Base-by-base conservation (phyloP, 805 yeast genomes). In the Hanseniaspora vineae region DNA sequence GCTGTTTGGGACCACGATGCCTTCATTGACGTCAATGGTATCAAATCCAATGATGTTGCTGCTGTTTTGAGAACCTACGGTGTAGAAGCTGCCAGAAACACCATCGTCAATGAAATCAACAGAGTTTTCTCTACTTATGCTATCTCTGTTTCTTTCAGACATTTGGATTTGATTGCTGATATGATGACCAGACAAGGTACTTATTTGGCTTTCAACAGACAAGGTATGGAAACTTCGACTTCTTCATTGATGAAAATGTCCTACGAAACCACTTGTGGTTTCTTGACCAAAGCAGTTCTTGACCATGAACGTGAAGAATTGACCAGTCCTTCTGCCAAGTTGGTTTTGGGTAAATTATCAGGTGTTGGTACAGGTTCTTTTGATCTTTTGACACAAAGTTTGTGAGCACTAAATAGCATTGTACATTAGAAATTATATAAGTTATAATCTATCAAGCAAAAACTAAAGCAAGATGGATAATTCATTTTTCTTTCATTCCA, bases 141-240 rank as follows among this genome's bases (percentile, higher is more conserved):
- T 59, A 92, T 92, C 62, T 71, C 88, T 50, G 98, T 92, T 50
- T 83, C 92, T 49, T 71, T 78, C 47, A 86, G 98, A 66, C 99
- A 92, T 71, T 78, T 92, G 69, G 98, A 92, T 63, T 78, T 92
- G 65, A 82, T 92, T 66, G 99, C 95, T 54, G 99, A 92, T 67
- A 85, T 86, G 87, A 92, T 92, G 99, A 92, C 99, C 5, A 80
- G 98, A 67, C 97, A 92, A 68, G 99, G 99, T 60, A 78, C 94
- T 2, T 92, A 89, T 63, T 70, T 90, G 62, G 96, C 99, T 23
- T 92, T 92, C 74, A 89, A 87, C 68, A 85, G 99, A 74, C 96
- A 87, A 70, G 99, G 99, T 66, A 89, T 94, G 64, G 97, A 92
- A 65, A 77, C 95, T 1, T 78, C 92, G 13, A 88, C 97, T 1